Conservation (phyloP, 2,329 filamentous ascomycete species). For the Aspergillus piperis region DNA sequence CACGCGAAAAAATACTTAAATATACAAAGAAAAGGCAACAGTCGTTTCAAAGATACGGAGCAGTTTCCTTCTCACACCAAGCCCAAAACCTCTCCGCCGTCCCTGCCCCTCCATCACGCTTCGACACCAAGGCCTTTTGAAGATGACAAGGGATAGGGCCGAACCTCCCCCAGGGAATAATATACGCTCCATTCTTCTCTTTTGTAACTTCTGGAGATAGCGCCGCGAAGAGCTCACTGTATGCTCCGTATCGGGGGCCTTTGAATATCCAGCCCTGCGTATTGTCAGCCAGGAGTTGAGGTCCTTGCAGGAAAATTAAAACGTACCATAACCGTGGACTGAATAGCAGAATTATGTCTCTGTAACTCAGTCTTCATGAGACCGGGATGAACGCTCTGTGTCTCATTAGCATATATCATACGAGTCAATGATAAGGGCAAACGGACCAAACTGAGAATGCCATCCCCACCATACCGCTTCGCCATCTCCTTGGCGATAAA, state of each 20-base stretch:
- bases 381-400: slow-evolving; percentile 15
- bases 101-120: slow-evolving; percentile 31
- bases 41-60: no score
- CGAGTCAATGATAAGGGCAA: no score
- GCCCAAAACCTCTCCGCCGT: slow-evolving; percentile 40
- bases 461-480: slow-evolving; percentile 29
- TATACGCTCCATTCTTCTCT: slow-evolving; percentile 38
- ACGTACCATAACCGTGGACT: no score
- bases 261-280: no score
- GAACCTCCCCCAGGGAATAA: slow-evolving; percentile 53
- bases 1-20: no score
- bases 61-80: slow-evolving; percentile 34
- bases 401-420: no score
- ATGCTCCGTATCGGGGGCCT: slow-evolving; percentile 31
- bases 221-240: slow-evolving; percentile 41
- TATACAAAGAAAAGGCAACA: no score
- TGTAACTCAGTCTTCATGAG: slow-evolving; percentile 43
- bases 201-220: slow-evolving; percentile 34
- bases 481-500: slow-evolving; percentile 34
- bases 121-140: slow-evolving; percentile 21
- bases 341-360: slow-evolving; percentile 14
- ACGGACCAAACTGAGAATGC: slow-evolving; percentile 37
- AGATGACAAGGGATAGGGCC: slow-evolving; percentile 32
- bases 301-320: no score
- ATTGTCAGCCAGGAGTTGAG: no score